phyloP scores from a whole-genome alignment of 305 asterid genomes.

The Striga hermonthica region DNA sequence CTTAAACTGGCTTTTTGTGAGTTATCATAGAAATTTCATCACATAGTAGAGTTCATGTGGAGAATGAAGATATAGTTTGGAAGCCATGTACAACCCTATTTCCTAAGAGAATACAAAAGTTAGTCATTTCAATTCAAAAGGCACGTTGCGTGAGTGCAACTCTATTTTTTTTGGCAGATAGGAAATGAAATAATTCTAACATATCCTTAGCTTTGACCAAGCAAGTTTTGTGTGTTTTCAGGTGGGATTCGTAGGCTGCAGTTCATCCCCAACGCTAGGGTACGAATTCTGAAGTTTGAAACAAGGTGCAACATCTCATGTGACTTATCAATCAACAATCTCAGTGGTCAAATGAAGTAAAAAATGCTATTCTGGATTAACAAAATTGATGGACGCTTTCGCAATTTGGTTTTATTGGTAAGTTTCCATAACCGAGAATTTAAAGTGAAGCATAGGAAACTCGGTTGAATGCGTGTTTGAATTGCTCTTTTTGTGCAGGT shows the following conservation, averaged over 20 bases:
- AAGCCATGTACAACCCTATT: too few relatives aligned
- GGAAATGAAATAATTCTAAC: too few relatives aligned
- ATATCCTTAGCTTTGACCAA: constrained; percentile 22
- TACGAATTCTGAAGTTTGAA: constrained; percentile 80
- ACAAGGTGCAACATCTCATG: constrained; percentile 58
- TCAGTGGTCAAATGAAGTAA: constrained; percentile 93
- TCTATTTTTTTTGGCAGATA: too few relatives aligned
- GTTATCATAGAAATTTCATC: too few relatives aligned
- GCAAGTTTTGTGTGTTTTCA: constrained; percentile 37
- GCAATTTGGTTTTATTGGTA: constrained; percentile 82
- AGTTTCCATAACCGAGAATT: constrained; percentile 34
- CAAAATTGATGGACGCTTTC: constrained; percentile 84
- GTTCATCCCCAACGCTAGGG: constrained; percentile 69
- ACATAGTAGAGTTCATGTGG: too few relatives aligned
- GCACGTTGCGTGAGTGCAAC: too few relatives aligned
- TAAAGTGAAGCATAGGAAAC: constrained; percentile 27
- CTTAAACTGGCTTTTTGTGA: too few relatives aligned
- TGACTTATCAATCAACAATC: constrained; percentile 84
- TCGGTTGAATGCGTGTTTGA: constrained; percentile 18
- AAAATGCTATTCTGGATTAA: constrained; percentile 79
- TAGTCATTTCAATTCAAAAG: too few relatives aligned
- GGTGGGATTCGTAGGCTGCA: constrained; percentile 63
- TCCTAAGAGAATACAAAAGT: too few relatives aligned
- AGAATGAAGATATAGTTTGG: too few relatives aligned
- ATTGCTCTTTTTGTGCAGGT: constrained; percentile 57